These are phyloP conservation scores for Phaseolus coccineus DNA, from an alignment of 331 rosid species.

Conservation along the genomic window DNA sequence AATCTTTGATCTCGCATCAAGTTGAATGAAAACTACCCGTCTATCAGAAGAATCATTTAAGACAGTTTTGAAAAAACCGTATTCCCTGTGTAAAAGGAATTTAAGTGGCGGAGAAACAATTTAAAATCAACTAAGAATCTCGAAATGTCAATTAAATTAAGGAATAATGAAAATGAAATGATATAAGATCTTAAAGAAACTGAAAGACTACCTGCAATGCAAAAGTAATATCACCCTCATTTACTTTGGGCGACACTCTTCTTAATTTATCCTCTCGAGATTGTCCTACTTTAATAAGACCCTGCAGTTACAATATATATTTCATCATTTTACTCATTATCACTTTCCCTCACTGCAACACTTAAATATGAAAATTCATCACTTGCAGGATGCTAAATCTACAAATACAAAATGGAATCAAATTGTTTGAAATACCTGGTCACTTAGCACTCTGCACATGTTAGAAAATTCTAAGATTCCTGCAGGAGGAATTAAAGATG, in stretches of 20 bases:
- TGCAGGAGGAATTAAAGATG: slow-evolving; percentile 67
- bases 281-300: slow-evolving; percentile 85
- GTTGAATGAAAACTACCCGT: slow-evolving; percentile 37
- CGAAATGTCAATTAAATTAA: neutral
- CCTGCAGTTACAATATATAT: slow-evolving; percentile 57
- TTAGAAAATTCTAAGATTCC: slow-evolving; percentile 80
- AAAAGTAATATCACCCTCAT: slow-evolving; percentile 78
- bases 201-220: slow-evolving; percentile 75
- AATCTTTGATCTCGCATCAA: slow-evolving; percentile 23
- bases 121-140: slow-evolving; percentile 7
- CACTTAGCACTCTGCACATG: slow-evolving; percentile 85
- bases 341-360: neutral
- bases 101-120: slow-evolving; percentile 10
- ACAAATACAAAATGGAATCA: neutral
- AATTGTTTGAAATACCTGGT: slow-evolving; percentile 65
- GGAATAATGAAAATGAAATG: neutral
- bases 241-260: slow-evolving; percentile 71
- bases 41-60: slow-evolving; percentile 53
- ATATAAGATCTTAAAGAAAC: neutral
- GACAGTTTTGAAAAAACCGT: slow-evolving; percentile 84
- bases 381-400: slow-evolving; percentile 11
- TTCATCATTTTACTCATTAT: slow-evolving; percentile 20
- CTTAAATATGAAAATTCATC: neutral
- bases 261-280: slow-evolving; percentile 73
- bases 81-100: slow-evolving; percentile 73